phyloP scores from a whole-genome alignment of 2,329 filamentous ascomycete species.

The Ceratocystis huliohia region DNA sequence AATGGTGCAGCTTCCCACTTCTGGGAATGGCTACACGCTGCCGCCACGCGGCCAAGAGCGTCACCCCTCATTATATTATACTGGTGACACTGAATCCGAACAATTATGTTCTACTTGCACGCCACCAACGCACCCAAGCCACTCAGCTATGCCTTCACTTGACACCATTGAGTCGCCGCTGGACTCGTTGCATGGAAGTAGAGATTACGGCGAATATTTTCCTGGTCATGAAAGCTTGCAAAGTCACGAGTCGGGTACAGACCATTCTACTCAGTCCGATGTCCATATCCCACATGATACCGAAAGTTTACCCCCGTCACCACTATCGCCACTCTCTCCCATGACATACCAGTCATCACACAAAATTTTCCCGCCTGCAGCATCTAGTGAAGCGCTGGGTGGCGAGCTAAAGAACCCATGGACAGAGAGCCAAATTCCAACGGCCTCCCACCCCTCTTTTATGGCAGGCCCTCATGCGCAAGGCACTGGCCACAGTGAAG shows the following conservation, averaged over 20 bases:
- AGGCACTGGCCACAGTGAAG: no score
- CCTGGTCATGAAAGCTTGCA: not conserved
- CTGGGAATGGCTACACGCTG: not conserved
- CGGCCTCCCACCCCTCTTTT: no score
- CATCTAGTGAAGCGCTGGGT: not conserved
- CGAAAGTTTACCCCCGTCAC: not conserved
- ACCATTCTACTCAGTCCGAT: not conserved
- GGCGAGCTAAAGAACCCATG: not conserved
- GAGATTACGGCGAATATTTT: not conserved
- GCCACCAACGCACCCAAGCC: not conserved
- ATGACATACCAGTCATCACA: not conserved
- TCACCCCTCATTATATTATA: slow-evolving; percentile 12
- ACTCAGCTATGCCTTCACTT: slow-evolving; percentile 21
- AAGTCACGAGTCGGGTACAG: not conserved
- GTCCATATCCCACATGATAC: not conserved
- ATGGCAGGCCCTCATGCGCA: no score
- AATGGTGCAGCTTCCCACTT: not conserved
- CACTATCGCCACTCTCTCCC: not conserved
- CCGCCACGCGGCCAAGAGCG: not conserved
- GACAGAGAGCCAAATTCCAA: not conserved
- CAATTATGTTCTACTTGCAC: not conserved
- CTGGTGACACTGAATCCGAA: not conserved
- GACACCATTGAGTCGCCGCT: slow-evolving; percentile 15
- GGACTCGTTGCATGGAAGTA: slow-evolving; percentile 23
- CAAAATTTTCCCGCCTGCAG: not conserved